Evolutionary conservation across 768 basidiomycete genomes (phyloP), one percentile per base, ranked within the genome.

Genomic region (Rhodosporidiobolus sp.): DNA sequence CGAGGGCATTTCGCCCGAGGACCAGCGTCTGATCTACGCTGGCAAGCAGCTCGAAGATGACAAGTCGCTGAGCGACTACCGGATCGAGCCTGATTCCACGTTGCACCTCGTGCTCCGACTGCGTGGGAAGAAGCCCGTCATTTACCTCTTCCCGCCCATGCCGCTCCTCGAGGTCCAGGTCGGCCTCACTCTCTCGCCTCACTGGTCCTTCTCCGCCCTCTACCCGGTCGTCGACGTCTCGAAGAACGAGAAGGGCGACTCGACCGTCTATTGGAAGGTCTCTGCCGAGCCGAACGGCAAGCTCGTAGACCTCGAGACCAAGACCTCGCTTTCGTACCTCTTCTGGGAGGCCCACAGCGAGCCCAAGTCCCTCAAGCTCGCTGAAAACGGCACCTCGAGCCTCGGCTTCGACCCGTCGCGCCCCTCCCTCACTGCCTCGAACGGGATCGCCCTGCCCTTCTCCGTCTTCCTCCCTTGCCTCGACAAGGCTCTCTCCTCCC

Each of bases 41-140:
- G 38, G 91, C 35, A 92, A 92, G 82, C 91, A 81, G 91, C 83
- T 94, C 5, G 91, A 93, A 74, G 92, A 93, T 75, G 90, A 90
- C 16, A 88, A 91, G 22, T 92, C 92, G 0, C 83, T 93, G 0
- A 90, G 89, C 0, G 91, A 93, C 76, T 92, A 92, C 81, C 91
- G 90, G 79, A 92, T 91, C 56, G 89, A 30, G 32, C 43, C 56
- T 14, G 94, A 95, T 83, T 93, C 91, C 20, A 95, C 94, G 24
- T 90, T 97, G 76, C 94, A 96, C 84, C 85, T 96, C 78, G 93
- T 95, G 76, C 90, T 48, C 16, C 89, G 90, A 85, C 90, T 94
- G 76, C 90, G 92, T 16, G 32, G 65, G 22, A 24, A 65, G 34
- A 83, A 84, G 60, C 83, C 83, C 2, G 80, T 83, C 60, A 81